Percentiles rank a stretch among this genome's conserved stretches.
phyloP scores from a whole-genome alignment of 176 grass and related monocot genomes.

The Melocanna baccifera region DNA sequence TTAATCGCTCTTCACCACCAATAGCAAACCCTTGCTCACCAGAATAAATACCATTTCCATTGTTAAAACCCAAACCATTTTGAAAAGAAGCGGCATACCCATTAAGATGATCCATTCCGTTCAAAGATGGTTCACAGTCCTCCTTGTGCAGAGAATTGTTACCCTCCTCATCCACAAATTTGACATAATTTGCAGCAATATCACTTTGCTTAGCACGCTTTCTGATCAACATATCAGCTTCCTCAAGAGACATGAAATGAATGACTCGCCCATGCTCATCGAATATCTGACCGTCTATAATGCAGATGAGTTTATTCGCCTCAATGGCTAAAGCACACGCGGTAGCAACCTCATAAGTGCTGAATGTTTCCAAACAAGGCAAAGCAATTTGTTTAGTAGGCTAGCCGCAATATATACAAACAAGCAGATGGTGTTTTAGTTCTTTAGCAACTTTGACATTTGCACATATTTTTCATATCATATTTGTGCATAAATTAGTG shows the following conservation, averaged over 20 bases:
- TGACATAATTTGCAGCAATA: constrained; percentile 82
- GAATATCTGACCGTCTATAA: constrained; percentile 80
- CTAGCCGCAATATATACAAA: constrained; percentile 13
- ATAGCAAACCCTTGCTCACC: constrained; percentile 74
- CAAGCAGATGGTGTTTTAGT: not conserved
- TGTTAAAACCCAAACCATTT: constrained; percentile 81
- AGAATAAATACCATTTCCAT: constrained; percentile 73
- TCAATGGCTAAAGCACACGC: constrained; percentile 81
- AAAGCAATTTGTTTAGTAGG: constrained; percentile 37
- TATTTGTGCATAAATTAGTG: constrained; percentile 8
- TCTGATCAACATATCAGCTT: constrained; percentile 75
- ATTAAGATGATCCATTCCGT: not conserved
- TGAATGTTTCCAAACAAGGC: constrained; percentile 42
- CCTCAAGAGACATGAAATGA: constrained; percentile 76
- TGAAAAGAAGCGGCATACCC: constrained; percentile 47
- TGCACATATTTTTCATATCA: not conserved
- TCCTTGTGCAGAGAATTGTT: constrained; percentile 32
- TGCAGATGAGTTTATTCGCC: constrained; percentile 85
- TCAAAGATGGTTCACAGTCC: constrained; percentile 23
- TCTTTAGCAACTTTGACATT: constrained; percentile 17
- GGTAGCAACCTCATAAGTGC: constrained; percentile 87
- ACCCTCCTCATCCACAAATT: constrained; percentile 54
- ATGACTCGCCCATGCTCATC: constrained; percentile 61
- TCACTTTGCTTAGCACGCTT: constrained; percentile 67
- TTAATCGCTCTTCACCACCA: constrained; percentile 71